Percentiles rank a stretch among this genome's conserved stretches.
These are phyloP conservation scores for Elsinoe necatrix DNA, from an alignment of 2,329 filamentous ascomycete genomes.

Conservation along the genomic window DNA sequence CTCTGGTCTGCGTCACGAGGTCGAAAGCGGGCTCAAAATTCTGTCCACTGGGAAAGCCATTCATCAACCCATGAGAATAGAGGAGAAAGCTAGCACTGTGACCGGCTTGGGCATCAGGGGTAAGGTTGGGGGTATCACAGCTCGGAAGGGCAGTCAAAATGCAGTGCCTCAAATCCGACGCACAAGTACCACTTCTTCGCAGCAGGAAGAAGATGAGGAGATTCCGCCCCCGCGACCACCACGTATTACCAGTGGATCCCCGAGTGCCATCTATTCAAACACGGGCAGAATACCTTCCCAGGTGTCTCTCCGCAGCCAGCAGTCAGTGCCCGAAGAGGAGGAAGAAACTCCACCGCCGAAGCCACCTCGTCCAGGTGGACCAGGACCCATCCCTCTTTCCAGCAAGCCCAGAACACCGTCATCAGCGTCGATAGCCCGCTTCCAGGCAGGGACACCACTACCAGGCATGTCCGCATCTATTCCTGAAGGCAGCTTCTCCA, in stretches of 20 bases:
- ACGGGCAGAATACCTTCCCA: background rate
- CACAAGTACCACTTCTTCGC: background rate
- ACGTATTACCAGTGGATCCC: slow-evolving; percentile 21
- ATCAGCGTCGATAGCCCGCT: slow-evolving; percentile 9
- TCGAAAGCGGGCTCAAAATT: slow-evolving; percentile 54
- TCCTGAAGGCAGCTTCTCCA: slow-evolving; percentile 16
- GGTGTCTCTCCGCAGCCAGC: slow-evolving; percentile 16
- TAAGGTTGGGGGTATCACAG: slow-evolving; percentile 17
- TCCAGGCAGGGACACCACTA: slow-evolving; percentile 8
- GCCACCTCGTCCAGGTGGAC: slow-evolving; percentile 25
- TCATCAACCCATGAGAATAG: slow-evolving; percentile 46
- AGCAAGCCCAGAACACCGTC: slow-evolving; percentile 18
- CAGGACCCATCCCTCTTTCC: slow-evolving; percentile 12
- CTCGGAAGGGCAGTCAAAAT: slow-evolving; percentile 16
- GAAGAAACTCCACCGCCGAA: slow-evolving; percentile 25
- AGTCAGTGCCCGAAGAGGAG: slow-evolving; percentile 21
- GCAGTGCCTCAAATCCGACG: slow-evolving; percentile 13
- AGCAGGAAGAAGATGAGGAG: slow-evolving; percentile 26
- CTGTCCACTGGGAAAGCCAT: slow-evolving; percentile 61
- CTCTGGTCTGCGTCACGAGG: slow-evolving; percentile 54
- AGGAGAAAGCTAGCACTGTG: slow-evolving; percentile 36
- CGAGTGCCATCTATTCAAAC: background rate
- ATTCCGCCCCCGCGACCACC: slow-evolving; percentile 28
- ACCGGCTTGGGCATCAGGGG: slow-evolving; percentile 43
- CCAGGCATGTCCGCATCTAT: slow-evolving; percentile 15